Conservation (phyloP, 345 rosid genomes). For the Populus ilicifolia region DNA sequence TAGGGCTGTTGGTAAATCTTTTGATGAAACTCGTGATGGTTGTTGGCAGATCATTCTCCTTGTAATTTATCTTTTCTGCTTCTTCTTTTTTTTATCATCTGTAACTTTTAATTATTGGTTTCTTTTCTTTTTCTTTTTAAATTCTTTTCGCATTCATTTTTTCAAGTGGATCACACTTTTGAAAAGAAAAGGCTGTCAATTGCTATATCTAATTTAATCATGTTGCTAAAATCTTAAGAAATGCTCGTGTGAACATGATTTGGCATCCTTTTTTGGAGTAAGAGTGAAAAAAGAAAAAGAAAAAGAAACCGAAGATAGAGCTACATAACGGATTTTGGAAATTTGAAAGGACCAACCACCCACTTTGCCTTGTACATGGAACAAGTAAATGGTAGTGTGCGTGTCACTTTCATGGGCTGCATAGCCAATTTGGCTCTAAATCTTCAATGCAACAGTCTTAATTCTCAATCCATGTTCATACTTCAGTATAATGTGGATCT, state of each 20-base stretch:
- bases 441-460: background rate
- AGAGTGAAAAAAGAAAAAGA: background rate
- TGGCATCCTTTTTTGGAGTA: background rate
- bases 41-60: background rate
- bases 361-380: background rate
- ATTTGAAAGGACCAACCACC: too few species aligned
- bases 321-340: too few species aligned
- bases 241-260: background rate
- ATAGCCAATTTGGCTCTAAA: background rate
- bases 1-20: background rate
- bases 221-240: background rate
- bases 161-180: background rate
- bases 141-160: background rate
- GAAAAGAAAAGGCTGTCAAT: background rate
- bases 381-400: background rate
- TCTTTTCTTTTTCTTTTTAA: background rate
- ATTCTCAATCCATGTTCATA: background rate
- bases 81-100: background rate
- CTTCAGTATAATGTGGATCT: background rate
- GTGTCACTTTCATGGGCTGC: background rate
- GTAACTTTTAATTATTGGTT: background rate
- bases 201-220: background rate
- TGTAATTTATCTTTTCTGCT: background rate
- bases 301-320: background rate
- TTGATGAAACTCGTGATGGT: background rate